Evolutionary conservation across 208 protist species (phyloP), one percentile per base, ranked within the genome.

Genomic region (Hexamita inflata): DNA sequence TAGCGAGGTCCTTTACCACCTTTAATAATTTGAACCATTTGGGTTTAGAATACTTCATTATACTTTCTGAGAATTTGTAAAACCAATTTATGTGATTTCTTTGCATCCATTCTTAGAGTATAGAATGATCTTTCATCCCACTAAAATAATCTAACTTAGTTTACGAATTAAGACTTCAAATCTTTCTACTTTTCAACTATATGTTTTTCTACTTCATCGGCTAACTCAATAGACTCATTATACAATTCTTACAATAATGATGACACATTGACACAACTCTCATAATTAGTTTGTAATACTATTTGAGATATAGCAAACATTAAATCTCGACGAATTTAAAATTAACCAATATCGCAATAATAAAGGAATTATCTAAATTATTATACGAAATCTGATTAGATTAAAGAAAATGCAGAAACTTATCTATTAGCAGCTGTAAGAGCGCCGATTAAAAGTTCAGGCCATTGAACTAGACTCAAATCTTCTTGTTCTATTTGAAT

Each of bases 171-270:
- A 38, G 73, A 26, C 41, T 19, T 53, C 49, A 84, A 80, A 53
- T 89, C 80, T 7, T 77, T 75, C 9, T 89, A 38, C 70, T 90
- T 80, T 32, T 87, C 83, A 78, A 90, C 82, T 13, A 91, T 68
- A 42, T 81, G 80, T 32, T 40, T 57, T 9, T 9, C 38, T 38
- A 70, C 38, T 7, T 45, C 11, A 19, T 57, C 38, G 38, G 32
- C 32, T 9, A 70, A 70, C 15, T 66, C 60, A 15, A 40, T 30
- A 38, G 34, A 13, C 30, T 66, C 60, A 30, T 15, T 24, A 38
- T 13, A 15, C 15, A 66, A 38, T 38, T 15, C 15, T 24, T 38
- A 40, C 29, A 66, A 30, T 30, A 66, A 13, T 24, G 26, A 15
- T 24, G 60, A 66, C 15, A 30, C 34, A 15, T 38, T 40, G 24